Evolutionary conservation across 352 stramenopile species (phyloP), one percentile per base, ranked within the genome.

Genomic region (Globisporangium cylindrosporum): DNA sequence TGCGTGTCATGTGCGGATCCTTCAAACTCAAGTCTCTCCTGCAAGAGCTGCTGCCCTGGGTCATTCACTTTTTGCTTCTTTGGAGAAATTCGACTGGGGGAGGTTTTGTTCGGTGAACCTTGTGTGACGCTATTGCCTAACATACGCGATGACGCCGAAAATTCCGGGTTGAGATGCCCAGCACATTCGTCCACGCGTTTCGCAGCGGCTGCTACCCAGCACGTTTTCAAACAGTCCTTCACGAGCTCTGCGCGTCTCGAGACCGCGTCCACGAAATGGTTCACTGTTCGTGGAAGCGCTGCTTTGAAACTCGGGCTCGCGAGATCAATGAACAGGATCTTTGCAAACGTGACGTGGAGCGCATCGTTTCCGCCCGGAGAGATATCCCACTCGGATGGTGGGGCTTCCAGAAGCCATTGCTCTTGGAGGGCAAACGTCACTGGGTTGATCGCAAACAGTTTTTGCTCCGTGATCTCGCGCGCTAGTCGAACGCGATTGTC

Each of bases 371-470:
- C 64, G 34, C 55, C 76, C 0, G 84, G 72, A 3, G 78, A 72
- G 46, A 95, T 77, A 43, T 94, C 86, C 86, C 86, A 93, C 67
- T 96, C 86, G 0, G 73, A 53, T 14, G 86, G 84, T 8, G 85
- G 84, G 1, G 79, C 77, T 58, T 96, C 88, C 60, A 84, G 69
- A 24, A 94, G 66, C 92, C 92, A 98, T 27, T 97, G 86, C 54
- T 95, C 80, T 49, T 98, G 89, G 0, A 98, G 76, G 14, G 93
- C 88, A 56, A 89, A 87, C 22, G 94, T 90, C 22, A 97, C 84
- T 0, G 84, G 81, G 53, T 97, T 92, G 27, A 88, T 84, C 36
- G 81, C 79, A 67, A 82, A 95, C 55, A 92, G 73, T 25, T 66
- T 76, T 59, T 90, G 78, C 27, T 84, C 79, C 0, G 89, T 73